Evolutionary conservation across 1,284 basidiomycete genomes (phyloP), one percentile per base, ranked within the genome.

Genomic region (Sutorius eximius): DNA sequence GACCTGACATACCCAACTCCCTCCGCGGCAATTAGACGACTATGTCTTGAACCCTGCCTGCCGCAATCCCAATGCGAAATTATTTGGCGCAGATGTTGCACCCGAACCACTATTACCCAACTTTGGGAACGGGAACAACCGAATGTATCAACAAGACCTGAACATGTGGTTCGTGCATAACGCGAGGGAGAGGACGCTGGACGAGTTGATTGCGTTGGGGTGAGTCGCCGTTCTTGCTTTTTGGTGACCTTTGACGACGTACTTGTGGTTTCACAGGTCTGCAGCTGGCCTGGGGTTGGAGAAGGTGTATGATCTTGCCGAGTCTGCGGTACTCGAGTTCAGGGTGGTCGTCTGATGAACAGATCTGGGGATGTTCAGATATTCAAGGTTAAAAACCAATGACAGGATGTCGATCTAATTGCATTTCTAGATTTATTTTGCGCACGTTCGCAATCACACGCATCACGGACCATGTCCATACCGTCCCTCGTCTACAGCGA

Each of bases 81-180:
- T 53, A 11, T 54, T 42, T 15, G 59, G 61, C 3, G 43, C 37
- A 24, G 62, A 62, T 16, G 42, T 57, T 27, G 64, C 67, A 5
- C 70, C 71, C 0, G 62, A 65, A 38, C 70, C 67, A 16, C 40
- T 71, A 54, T 44, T 72, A 20, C 56, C 65, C 9, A 71, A 68
- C 59, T 66, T 72, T 44, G 70, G 65, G 8, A 53, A 58, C 12
- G 63, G 71, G 15, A 61, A 44, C 52, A 55, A 53, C 22, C 49
- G 61, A 0, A 53, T 57, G 48, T 71, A 71, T 51, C 57, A 68
- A 41, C 61, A 58, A 33, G 70, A 73, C 44, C 5, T 72, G 41
- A 58, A 56, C 40, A 69, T 71, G 69, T 64, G 61, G 63, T 16
- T 64, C 13, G 5, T 61, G 18, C 57, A 58, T 16, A 71, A 71